Base-by-base conservation (phyloP, 345 rosid genomes). In the Angophora floribunda region DNA sequence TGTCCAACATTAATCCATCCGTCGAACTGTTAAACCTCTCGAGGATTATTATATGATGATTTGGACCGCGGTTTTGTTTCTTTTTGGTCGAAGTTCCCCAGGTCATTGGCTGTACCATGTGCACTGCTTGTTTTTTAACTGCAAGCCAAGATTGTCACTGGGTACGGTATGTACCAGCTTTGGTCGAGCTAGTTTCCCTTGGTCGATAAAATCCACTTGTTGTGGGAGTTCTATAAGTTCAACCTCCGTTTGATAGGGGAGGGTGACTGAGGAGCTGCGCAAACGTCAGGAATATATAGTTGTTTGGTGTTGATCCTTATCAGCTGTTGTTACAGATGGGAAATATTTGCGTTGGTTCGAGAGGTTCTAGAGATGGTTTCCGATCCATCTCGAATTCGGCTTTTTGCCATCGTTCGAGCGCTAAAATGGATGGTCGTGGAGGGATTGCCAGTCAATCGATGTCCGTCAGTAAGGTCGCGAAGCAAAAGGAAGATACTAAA, bases 331-430 rank as follows among this genome's bases (percentile, higher is more conserved):
- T 9, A 9, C 36, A 49, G 28, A 95, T 97, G 99, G 99, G 96
- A 89, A 96, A 97, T 90, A 92, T 91, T 86, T 94, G 97, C 91
- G 95, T 92, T 79, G 95, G 93, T 52, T 85, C 91, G 44, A 91
- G 90, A 63, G 89, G 16, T 87, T 79, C 91, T 24, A 89, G 61
- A 36, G 89, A 85, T 61, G 89, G 92, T 16, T n/a, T 92, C 50
- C 63, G 86, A 63, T 80, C 92, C 17, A 86, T 91, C 65, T 89
- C 92, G 3, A 82, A 87, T 89, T 87, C 93, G 4, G 7, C 89
- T 51, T 88, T 90, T 90, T 50, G 93, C 92, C 50, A 88, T 50
- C 61, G n/a, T 52, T 51, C 92, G 57, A 28, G 91, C 6, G 87
- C 87, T 84, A 86, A 86, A 51, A 65, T 7, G 21, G 36, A 87